A percentile compares a stretch with the other conserved stretches of the same genome.
phyloP scores from a whole-genome alignment of 2,329 filamentous ascomycete species.

The Epichloe gansuensis region DNA sequence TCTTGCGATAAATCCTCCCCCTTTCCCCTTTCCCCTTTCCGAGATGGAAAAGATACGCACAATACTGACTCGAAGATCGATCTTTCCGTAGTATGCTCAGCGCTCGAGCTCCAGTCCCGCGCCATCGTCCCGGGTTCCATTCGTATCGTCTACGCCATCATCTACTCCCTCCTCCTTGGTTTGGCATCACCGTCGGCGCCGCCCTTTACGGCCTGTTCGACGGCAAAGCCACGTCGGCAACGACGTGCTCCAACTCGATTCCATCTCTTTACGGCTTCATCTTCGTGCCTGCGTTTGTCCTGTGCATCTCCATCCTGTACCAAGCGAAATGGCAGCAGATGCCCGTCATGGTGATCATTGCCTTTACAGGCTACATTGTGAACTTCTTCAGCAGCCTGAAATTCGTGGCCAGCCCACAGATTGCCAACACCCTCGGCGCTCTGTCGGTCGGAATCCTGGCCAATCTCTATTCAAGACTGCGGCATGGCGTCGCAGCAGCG shows the following conservation, averaged over 20 bases:
- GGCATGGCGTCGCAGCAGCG: constrained; percentile 38
- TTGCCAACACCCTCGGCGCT: constrained; percentile 66
- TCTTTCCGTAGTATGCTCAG: constrained; percentile 24
- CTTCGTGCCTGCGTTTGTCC: constrained; percentile 62
- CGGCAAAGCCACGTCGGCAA: constrained; percentile 33
- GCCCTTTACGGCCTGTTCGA: constrained; percentile 52
- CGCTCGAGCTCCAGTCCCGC: constrained; percentile 55
- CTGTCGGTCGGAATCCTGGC: constrained; percentile 65
- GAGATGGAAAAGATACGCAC: not conserved
- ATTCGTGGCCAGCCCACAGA: constrained; percentile 59
- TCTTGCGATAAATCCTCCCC: too few species aligned
- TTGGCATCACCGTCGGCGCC: constrained; percentile 57
- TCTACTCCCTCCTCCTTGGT: constrained; percentile 60
- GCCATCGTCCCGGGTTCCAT: constrained; percentile 60
- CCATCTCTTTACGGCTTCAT: constrained; percentile 42
- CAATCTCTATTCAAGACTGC: constrained; percentile 58
- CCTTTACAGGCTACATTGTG: constrained; percentile 61
- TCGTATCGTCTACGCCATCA: constrained; percentile 62
- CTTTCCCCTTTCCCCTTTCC: not conserved
- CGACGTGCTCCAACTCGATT: constrained; percentile 32
- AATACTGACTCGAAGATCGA: not conserved
- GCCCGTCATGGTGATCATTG: constrained; percentile 64
- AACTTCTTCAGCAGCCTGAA: constrained; percentile 59
- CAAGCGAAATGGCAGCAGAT: constrained; percentile 73
- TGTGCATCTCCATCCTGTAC: constrained; percentile 65